Conservation (phyloP, 176 grass and related monocot species). For the Musa troglodytarum region DNA sequence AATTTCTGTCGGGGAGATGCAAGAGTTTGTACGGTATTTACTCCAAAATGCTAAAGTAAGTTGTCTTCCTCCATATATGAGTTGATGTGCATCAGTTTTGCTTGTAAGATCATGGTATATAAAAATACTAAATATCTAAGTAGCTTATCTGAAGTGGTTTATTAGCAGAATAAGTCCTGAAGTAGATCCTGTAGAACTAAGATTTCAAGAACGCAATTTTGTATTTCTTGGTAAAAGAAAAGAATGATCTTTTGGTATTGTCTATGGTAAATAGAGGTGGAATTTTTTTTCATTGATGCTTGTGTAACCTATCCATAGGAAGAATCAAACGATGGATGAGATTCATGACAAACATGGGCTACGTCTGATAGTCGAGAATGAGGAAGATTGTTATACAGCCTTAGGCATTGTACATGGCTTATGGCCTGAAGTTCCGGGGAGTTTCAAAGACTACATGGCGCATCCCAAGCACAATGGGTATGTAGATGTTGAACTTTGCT, state of each 20-base stretch:
- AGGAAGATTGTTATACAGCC: constrained; percentile 50
- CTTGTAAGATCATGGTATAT: neutral
- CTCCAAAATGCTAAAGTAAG: constrained; percentile 77
- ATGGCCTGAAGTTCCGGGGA: constrained; percentile 57
- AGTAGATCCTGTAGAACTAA: too few species aligned
- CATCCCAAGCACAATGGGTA: constrained; percentile 75
- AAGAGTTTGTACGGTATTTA: constrained; percentile 86
- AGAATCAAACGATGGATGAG: constrained; percentile 61
- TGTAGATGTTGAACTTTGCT: neutral
- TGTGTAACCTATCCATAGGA: constrained; percentile 36
- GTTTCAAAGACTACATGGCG: constrained; percentile 77
- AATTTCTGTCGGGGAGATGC: constrained; percentile 49
- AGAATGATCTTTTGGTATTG: neutral
- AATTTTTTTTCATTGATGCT: neutral
- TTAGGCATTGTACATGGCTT: constrained; percentile 60
- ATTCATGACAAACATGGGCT: constrained; percentile 82
- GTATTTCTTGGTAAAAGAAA: neutral
- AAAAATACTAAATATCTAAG: too few species aligned
- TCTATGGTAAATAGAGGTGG: neutral
- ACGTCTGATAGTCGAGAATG: constrained; percentile 58
- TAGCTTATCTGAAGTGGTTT: too few species aligned
- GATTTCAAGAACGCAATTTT: neutral
- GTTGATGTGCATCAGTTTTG: neutral
- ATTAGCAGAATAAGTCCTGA: too few species aligned
- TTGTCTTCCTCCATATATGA: neutral